Evolutionary conservation across 2,329 filamentous ascomycete genomes (phyloP).

Genomic region (Hymenoscyphus fructigenus): DNA sequence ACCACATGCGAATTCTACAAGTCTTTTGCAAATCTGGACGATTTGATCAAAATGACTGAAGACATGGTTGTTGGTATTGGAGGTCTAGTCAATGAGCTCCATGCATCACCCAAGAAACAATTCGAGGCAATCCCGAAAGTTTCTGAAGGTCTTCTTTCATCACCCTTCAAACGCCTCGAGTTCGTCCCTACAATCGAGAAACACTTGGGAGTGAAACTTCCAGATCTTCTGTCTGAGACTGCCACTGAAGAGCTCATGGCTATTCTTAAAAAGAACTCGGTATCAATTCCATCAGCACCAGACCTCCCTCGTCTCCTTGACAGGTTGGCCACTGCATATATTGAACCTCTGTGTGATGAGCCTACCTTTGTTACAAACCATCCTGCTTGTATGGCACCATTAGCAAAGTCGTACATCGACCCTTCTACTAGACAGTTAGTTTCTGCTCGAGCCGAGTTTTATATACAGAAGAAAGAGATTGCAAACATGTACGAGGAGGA

Average conservation of each 20-base stretch:
- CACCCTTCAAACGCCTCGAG: conserved; percentile 67
- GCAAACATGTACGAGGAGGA: conserved; percentile 99
- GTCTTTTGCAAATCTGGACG: conserved; percentile 73
- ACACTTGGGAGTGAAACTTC: conserved; percentile 51
- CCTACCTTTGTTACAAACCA: conserved; percentile 89
- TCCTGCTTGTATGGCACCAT: conserved; percentile 84
- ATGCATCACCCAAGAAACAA: conserved; percentile 41
- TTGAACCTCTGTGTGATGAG: conserved; percentile 71
- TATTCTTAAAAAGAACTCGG: conserved; percentile 50
- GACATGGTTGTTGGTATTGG: conserved; percentile 63
- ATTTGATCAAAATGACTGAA: conserved; percentile 76
- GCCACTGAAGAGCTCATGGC: conserved; percentile 59
- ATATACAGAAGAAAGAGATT: conserved; percentile 76
- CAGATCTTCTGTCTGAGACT: conserved; percentile 43
- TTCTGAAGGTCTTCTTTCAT: conserved; percentile 48
- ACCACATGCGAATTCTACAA: conserved; percentile 97
- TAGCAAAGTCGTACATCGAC: conserved; percentile 83
- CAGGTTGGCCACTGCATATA: conserved; percentile 69
- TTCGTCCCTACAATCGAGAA: conserved; percentile 80
- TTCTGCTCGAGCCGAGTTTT: conserved; percentile 81
- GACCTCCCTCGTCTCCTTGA: conserved; percentile 76
- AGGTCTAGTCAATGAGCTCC: conserved; percentile 41
- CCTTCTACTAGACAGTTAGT: conserved; percentile 70
- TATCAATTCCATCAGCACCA: conserved; percentile 50
- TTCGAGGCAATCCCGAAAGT: conserved; percentile 47